Conservation (phyloP, 1,139 yeast genomes). For the Kodamaea derodonti region DNA sequence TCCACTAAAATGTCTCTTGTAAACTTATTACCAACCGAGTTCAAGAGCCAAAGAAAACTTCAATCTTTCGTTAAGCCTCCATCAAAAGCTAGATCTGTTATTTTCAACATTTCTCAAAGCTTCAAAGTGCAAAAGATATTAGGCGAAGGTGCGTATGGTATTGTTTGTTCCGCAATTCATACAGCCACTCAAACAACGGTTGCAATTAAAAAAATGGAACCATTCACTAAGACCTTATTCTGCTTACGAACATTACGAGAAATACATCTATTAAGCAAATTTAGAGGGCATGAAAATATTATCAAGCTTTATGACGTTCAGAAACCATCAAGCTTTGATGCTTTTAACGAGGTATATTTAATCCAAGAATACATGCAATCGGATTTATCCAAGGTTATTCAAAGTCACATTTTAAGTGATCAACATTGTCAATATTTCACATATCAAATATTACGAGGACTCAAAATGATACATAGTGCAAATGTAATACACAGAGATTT, state of each 20-base stretch:
- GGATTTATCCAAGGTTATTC: conserved; percentile 58
- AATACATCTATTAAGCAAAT: conserved; percentile 31
- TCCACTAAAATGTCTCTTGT: too few species aligned
- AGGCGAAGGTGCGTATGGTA: conserved; percentile 91
- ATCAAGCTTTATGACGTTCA: conserved; percentile 37
- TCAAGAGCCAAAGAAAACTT: too few species aligned
- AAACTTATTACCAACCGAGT: too few species aligned
- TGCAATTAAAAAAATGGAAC: conserved; percentile 92
- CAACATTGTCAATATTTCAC: conserved; percentile 68
- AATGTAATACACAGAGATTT: conserved; percentile 95
- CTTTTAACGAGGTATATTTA: conserved; percentile 62
- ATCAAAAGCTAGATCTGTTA: conserved; percentile 11
- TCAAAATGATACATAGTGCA: conserved; percentile 94
- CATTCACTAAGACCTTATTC: conserved; percentile 89
- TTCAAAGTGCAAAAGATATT: conserved; percentile 42
- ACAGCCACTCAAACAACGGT: conserved; percentile 85
- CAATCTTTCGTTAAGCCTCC: too few species aligned
- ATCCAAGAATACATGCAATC: conserved; percentile 73
- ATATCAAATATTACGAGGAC: conserved; percentile 88
- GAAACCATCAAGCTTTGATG: conserved; percentile 28
- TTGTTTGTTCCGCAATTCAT: conserved; percentile 93
- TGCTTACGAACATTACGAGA: conserved; percentile 58
- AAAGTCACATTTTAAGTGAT: conserved; percentile 50
- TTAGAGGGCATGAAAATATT: conserved; percentile 40
- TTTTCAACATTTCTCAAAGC: conserved; percentile 20